A percentile compares a stretch with the other conserved stretches of the same genome.
Evolutionary conservation across 148 eudicot genomes (phyloP).

Genomic region (Suaeda aralocaspica): DNA sequence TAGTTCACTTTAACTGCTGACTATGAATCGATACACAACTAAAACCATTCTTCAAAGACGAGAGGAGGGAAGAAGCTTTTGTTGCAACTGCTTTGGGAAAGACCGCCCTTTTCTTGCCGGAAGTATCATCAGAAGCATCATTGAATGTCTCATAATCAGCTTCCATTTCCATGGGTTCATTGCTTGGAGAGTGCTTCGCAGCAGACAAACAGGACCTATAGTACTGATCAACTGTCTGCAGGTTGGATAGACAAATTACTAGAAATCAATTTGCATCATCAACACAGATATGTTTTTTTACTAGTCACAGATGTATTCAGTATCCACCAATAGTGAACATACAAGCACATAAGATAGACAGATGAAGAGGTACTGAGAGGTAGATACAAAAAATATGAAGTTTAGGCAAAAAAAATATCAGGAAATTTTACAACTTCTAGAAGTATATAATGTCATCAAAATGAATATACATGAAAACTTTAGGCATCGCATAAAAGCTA

Average conservation of each 20-base stretch:
- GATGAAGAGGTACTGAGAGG: neutral
- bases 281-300: neutral
- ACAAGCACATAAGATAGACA: too few relatives aligned
- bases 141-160: constrained; percentile 21
- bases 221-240: constrained; percentile 66
- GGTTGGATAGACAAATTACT: neutral
- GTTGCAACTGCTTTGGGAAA: neutral
- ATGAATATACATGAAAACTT: too few relatives aligned
- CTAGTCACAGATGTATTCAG: neutral
- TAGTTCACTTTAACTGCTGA: neutral
- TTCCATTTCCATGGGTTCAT: constrained; percentile 16
- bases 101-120: neutral
- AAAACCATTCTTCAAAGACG: constrained; percentile 11
- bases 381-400: neutral
- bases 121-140: neutral
- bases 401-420: neutral
- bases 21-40: constrained; percentile 5
- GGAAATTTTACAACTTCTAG: too few relatives aligned
- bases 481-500: too few relatives aligned
- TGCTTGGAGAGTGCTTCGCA: neutral
- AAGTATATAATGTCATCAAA: too few relatives aligned
- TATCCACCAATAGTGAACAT: too few relatives aligned
- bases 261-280: neutral
- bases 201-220: constrained; percentile 32
- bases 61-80: constrained; percentile 16